Conservation (phyloP, 1,139 yeast species). For the Yamadazyma conglobata region DNA sequence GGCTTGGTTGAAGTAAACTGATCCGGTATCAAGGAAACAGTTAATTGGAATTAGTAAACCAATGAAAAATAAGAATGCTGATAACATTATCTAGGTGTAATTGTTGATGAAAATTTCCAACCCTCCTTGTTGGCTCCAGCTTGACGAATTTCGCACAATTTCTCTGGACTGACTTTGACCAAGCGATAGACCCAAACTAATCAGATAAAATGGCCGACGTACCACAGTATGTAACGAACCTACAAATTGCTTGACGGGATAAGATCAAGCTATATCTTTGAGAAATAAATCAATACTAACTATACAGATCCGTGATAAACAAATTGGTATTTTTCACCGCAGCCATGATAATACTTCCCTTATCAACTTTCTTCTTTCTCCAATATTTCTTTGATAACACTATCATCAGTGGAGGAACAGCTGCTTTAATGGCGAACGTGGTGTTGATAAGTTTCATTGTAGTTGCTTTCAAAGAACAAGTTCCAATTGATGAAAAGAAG, state of each 20-base stretch:
- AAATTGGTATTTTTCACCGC: constrained; percentile 84
- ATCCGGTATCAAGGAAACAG: constrained; percentile 13
- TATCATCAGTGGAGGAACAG: constrained; percentile 80
- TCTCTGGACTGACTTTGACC: constrained; percentile 1
- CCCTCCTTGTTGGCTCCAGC: constrained; percentile 2
- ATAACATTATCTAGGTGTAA: constrained; percentile 1
- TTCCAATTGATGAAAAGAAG: constrained; percentile 31
- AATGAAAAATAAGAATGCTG: constrained; percentile 2
- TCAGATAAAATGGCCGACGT: constrained; percentile 14
- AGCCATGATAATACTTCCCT: constrained; percentile 82
- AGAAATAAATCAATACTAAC: constrained; percentile 35
- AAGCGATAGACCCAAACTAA: no score
- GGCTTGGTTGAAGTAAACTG: constrained; percentile 9
- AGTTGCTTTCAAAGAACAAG: constrained; percentile 82
- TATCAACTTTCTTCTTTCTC: constrained; percentile 64
- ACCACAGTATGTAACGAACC: constrained; percentile 14
- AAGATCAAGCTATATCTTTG: neutral
- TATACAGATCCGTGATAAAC: constrained; percentile 52
- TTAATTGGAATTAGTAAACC: constrained; percentile 6
- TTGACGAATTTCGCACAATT: constrained; percentile 7
- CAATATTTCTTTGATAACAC: constrained; percentile 60
- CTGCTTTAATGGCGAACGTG: constrained; percentile 83
- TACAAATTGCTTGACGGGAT: no score
- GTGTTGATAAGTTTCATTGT: constrained; percentile 84
- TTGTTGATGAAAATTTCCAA: constrained; percentile 1